Base-by-base conservation (phyloP, 176 grass and related monocot genomes). In the Eremochloa ophiuroides region DNA sequence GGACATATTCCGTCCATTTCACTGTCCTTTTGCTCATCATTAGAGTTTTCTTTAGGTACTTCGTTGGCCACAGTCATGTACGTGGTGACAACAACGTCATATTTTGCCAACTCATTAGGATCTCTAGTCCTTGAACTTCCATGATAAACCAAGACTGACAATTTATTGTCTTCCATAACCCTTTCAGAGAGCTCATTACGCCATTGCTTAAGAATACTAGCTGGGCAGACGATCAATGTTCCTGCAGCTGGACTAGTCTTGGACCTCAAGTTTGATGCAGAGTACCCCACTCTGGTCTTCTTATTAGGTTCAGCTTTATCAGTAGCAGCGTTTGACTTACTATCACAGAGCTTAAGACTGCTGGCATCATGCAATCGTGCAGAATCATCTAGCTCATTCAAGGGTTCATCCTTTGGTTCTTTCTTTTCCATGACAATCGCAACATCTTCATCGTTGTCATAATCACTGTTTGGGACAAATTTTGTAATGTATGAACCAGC, bases 121-220 rank as follows among this genome's bases (percentile, higher is more conserved):
- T 87, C 53, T 90, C 62, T 88, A 66, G 90, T 93, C 77, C 95
- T 93, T 88, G 95, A 73, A 82, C 86, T 75, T 87, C 92, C 95
- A 87, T 98, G 92, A 80, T 98, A 98, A 37, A 98, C 86, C 23
- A 98, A 82, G 82, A 98, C 84, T 65, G 90, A 94, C 69, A 98
- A 87, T 88, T 78, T 93, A 80, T 84, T 73, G 46, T 75, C 82
- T 62, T 94, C 86, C 31, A 62, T 83, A 71, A 94, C 90, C 69
- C 91, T 98, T 37, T 87, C 86, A 46, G 77, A 74, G 29, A 98
- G 39, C 89, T 98, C 95, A 79, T 68, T 87, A 73, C 85, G 90
- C 95, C 95, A 98, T 81, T 98, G 95, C 78, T 77, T 90, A 77
- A 98, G 90, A 80, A 98, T 82, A 76, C 92, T 98, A 73, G 95